Conservation (phyloP, 805 yeast genomes). For the Candida odintsovae region DNA sequence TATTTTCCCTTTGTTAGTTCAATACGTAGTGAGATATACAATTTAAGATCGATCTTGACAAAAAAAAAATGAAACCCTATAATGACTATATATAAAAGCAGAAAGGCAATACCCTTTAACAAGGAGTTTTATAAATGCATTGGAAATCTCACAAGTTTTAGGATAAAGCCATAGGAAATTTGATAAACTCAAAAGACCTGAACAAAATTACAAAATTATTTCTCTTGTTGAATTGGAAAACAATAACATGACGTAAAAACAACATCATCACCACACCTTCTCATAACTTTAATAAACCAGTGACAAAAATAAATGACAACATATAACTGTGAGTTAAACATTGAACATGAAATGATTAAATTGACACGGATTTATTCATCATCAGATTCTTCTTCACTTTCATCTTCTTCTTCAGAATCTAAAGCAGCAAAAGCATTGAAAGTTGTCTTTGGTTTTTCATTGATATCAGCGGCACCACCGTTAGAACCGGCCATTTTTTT, state of each 20-base stretch:
- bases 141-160: background rate
- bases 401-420: constrained; percentile 24
- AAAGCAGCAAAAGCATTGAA: constrained; percentile 84
- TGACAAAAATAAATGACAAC: background rate
- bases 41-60: no score
- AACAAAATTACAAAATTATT: background rate
- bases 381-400: constrained; percentile 22
- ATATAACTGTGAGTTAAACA: background rate
- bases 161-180: background rate
- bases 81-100: background rate
- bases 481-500: constrained; percentile 70
- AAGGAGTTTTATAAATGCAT: background rate
- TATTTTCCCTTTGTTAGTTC: no score
- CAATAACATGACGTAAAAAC: background rate
- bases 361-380: background rate
- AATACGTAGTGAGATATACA: no score
- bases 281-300: background rate
- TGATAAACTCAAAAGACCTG: background rate
- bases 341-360: background rate
- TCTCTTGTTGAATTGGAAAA: background rate
- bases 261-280: background rate
- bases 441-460: constrained; percentile 57
- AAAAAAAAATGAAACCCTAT: background rate
- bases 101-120: background rate
- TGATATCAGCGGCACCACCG: constrained; percentile 66